phyloP scores from a whole-genome alignment of 1,284 basidiomycete genomes.

The Naganishia liquefaciens region DNA sequence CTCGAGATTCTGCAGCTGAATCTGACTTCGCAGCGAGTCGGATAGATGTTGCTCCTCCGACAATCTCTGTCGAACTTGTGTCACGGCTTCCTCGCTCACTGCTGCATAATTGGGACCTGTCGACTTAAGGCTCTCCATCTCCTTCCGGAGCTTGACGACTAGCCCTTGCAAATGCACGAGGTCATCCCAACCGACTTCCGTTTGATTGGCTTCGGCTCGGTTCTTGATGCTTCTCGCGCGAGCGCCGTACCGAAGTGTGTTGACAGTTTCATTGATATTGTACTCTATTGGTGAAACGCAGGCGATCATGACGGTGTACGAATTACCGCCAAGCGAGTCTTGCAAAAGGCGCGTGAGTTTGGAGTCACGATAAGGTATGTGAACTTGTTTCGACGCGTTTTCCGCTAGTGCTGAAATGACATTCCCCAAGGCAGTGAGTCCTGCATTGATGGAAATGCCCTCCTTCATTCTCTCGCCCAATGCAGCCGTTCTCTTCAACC shows the following conservation, averaged over 20 bases:
- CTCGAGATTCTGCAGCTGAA: constrained; percentile 40
- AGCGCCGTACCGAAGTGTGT: constrained; percentile 97
- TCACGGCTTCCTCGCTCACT: not conserved
- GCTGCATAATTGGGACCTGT: constrained; percentile 31
- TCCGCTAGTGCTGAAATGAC: constrained; percentile 98
- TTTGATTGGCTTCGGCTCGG: constrained; percentile 84
- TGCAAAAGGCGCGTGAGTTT: constrained; percentile 81
- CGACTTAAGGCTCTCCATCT: constrained; percentile 72
- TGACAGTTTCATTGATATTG: constrained; percentile 92
- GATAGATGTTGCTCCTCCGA: constrained; percentile 1
- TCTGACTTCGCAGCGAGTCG: constrained; percentile 15
- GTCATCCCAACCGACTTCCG: constrained; percentile 98
- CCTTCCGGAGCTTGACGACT: constrained; percentile 78
- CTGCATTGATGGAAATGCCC: constrained; percentile 95
- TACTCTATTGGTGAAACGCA: constrained; percentile 91
- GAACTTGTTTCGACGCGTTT: constrained; percentile 62
- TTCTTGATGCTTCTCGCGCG: constrained; percentile 98
- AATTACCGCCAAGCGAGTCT: constrained; percentile 98
- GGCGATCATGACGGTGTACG: constrained; percentile 97
- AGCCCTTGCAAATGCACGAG: constrained; percentile 91
- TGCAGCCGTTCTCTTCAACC: constrained; percentile 90
- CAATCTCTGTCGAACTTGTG: constrained; percentile 1
- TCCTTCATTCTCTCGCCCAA: constrained; percentile 95
- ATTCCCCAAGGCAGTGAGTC: constrained; percentile 92
- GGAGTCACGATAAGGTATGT: constrained; percentile 83